These are phyloP conservation scores for Phytopythium vexans DNA, from an alignment of 352 stramenopile genomes.

Conservation along the genomic window DNA sequence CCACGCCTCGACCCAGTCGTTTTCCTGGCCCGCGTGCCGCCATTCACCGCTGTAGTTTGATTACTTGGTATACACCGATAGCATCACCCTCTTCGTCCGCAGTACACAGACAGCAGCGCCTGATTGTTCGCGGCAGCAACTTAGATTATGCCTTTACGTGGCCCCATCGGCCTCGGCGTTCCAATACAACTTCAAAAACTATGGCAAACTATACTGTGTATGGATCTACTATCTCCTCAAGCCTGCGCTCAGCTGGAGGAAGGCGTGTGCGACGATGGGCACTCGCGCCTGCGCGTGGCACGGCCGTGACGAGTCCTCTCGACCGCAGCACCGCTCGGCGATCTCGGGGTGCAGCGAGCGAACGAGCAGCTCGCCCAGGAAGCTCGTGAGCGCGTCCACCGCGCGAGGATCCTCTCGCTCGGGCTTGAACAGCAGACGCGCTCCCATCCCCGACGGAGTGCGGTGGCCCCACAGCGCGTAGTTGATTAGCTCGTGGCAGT, in stretches of 20 bases:
- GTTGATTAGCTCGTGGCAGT: slow-evolving; percentile 22
- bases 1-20: no score
- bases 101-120: no score
- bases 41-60: no score
- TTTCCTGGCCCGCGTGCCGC: no score
- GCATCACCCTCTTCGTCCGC: no score
- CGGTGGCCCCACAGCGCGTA: slow-evolving; percentile 17
- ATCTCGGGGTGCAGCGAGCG: slow-evolving; percentile 1
- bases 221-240: not conserved
- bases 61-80: no score
- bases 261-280: slow-evolving; percentile 3
- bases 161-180: no score
- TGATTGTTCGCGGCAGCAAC: no score
- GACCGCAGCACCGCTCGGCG: not conserved
- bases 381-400: slow-evolving; percentile 1
- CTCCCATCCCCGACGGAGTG: not conserved
- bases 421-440: slow-evolving; percentile 5
- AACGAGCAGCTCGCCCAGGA: slow-evolving; percentile 4
- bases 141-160: no score
- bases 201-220: not conserved
- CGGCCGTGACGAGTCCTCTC: not conserved
- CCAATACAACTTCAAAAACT: no score
- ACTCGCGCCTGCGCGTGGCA: slow-evolving; percentile 4
- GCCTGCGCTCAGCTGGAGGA: slow-evolving; percentile 3
- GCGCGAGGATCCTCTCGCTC: not conserved